Conservation (phyloP, 306 rosid genomes). For the Cucurbita maxima region DNA sequence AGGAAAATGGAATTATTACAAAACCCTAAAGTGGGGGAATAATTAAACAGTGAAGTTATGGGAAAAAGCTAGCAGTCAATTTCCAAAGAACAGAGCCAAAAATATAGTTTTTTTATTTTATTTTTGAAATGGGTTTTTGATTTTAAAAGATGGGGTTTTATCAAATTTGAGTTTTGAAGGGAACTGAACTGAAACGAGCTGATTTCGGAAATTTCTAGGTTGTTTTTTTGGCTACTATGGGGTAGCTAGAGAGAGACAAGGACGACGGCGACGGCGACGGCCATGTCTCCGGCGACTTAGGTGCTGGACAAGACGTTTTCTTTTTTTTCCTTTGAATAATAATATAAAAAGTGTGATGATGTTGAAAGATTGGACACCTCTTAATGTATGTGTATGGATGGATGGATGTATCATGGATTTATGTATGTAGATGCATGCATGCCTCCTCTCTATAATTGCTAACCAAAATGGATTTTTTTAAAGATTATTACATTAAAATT, state of each 20-base stretch:
- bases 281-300: not conserved
- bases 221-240: not conserved
- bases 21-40: constrained; percentile 11
- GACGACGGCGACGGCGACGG: not conserved
- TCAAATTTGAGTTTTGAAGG: not conserved
- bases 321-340: not conserved
- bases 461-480: no score
- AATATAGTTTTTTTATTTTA: not conserved
- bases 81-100: constrained; percentile 4
- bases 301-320: not conserved
- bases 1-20: not conserved
- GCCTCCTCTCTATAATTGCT: no score
- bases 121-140: not conserved
- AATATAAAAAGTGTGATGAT: not conserved
- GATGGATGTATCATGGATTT: not conserved
- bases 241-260: not conserved
- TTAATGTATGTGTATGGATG: not conserved
- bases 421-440: not conserved
- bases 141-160: not conserved
- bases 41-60: constrained; percentile 9
- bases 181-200: not conserved
- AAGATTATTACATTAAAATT: no score
- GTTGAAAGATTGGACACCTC: not conserved
- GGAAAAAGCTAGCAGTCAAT: constrained; percentile 4
- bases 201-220: not conserved